Percentiles rank a stretch among this genome's conserved stretches.
These are phyloP conservation scores for Mesembryanthemum crystallinum DNA, from an alignment of 148 eudicot genomes.

Conservation along the genomic window DNA sequence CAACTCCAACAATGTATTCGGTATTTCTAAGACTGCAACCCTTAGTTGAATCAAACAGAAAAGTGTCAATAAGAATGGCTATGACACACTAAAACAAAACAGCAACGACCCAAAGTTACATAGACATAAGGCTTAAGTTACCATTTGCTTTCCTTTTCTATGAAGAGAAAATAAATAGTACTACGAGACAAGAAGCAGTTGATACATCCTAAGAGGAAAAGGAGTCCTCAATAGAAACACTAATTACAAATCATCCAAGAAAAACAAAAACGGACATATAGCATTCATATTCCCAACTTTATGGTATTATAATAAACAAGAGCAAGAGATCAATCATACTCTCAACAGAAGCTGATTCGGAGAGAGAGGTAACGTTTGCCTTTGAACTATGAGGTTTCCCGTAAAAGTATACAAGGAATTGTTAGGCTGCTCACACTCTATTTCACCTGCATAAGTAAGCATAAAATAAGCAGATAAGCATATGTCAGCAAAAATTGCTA, in stretches of 20 bases:
- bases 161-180: too few relatives aligned
- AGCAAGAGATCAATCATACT: constrained; percentile 40
- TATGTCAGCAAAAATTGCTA: not conserved
- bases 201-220: too few relatives aligned
- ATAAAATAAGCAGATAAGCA: constrained; percentile 17
- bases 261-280: not conserved
- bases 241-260: not conserved
- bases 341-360: constrained; percentile 93
- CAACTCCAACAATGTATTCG: constrained; percentile 78
- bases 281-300: not conserved
- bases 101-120: not conserved
- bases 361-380: constrained; percentile 83
- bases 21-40: constrained; percentile 97
- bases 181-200: too few relatives aligned
- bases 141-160: too few relatives aligned
- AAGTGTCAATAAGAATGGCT: constrained; percentile 17
- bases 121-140: not conserved
- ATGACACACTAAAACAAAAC: not conserved
- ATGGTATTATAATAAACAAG: constrained; percentile 1
- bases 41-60: constrained; percentile 38
- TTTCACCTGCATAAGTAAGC: constrained; percentile 60
- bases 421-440: constrained; percentile 96
- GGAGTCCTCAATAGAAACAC: too few relatives aligned
- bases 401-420: constrained; percentile 95
- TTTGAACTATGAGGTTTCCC: constrained; percentile 80